These are phyloP conservation scores for Albifimbria verrucaria DNA, from an alignment of 2,329 filamentous ascomycete species.

Conservation along the genomic window DNA sequence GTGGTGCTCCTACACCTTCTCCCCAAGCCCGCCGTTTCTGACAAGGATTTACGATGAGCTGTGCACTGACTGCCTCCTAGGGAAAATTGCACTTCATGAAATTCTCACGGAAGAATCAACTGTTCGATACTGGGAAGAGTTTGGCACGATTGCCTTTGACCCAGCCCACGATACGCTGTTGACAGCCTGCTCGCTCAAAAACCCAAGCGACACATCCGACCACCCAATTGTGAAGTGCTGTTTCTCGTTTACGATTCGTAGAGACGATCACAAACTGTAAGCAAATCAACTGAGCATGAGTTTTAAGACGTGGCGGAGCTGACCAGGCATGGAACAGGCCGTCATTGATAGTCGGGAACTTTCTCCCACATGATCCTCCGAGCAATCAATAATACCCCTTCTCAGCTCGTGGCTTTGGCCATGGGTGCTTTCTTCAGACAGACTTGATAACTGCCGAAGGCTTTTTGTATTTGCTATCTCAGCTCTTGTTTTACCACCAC, in stretches of 20 bases:
- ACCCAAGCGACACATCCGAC: constrained; percentile 65
- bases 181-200: constrained; percentile 89
- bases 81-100: constrained; percentile 91
- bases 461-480: too few species aligned
- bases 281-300: constrained; percentile 29
- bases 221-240: constrained; percentile 83
- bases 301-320: constrained; percentile 21
- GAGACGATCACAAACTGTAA: constrained; percentile 95
- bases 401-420: too few species aligned
- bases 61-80: constrained; percentile 47
- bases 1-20: constrained; percentile 41
- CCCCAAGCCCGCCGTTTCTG: neutral
- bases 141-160: constrained; percentile 96
- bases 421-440: too few species aligned
- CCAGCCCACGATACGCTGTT: constrained; percentile 89
- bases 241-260: constrained; percentile 94
- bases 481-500: too few species aligned
- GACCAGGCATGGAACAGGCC: constrained; percentile 55
- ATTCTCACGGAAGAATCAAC: constrained; percentile 93
- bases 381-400: constrained; percentile 2
- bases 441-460: too few species aligned
- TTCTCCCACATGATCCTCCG: constrained; percentile 76
- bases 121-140: constrained; percentile 98
- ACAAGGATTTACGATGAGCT: too few species aligned
- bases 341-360: constrained; percentile 93